These are phyloP conservation scores for Trichocladium uniseriatum DNA, from an alignment of 495 filamentous ascomycete species.

Conservation along the genomic window DNA sequence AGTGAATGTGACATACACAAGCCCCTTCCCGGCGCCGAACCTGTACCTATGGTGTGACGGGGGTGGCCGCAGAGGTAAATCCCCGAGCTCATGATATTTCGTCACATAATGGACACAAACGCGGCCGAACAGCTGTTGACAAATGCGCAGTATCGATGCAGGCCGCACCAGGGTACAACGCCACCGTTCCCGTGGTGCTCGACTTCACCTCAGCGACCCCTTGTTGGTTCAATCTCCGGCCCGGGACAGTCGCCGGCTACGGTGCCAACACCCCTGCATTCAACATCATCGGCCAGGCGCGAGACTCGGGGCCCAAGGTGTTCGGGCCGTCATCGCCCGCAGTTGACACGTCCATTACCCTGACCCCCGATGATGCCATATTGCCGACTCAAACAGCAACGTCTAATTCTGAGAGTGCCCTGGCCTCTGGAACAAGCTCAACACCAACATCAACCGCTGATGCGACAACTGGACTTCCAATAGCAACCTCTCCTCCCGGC, in stretches of 20 bases:
- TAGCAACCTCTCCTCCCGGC: neutral
- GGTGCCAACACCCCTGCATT: conserved; percentile 4
- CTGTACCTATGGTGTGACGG: conserved; percentile 1
- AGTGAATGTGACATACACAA: conserved; percentile 8
- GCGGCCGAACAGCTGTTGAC: neutral
- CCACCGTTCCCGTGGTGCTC: conserved; percentile 1
- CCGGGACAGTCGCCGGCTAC: neutral
- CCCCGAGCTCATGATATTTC: too few species aligned
- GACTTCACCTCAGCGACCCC: conserved; percentile 1
- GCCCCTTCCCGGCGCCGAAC: conserved; percentile 5
- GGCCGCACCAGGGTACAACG: conserved; percentile 1
- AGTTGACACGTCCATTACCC: too few species aligned
- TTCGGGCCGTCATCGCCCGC: conserved; percentile 1
- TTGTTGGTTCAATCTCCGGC: conserved; percentile 9
- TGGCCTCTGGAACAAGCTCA: too few species aligned
- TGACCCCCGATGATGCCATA: too few species aligned
- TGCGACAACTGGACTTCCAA: neutral
- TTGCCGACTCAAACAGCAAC: too few species aligned
- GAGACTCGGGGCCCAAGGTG: neutral
- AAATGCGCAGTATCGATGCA: neutral
- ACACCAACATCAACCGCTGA: neutral
- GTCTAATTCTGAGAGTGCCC: neutral
- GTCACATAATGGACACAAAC: too few species aligned
- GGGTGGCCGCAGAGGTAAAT: neutral
- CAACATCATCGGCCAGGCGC: conserved; percentile 4